A percentile compares a stretch with the other conserved stretches of the same genome.
phyloP scores from a whole-genome alignment of 2,329 filamentous ascomycete genomes.

The Aspergillus sp. region DNA sequence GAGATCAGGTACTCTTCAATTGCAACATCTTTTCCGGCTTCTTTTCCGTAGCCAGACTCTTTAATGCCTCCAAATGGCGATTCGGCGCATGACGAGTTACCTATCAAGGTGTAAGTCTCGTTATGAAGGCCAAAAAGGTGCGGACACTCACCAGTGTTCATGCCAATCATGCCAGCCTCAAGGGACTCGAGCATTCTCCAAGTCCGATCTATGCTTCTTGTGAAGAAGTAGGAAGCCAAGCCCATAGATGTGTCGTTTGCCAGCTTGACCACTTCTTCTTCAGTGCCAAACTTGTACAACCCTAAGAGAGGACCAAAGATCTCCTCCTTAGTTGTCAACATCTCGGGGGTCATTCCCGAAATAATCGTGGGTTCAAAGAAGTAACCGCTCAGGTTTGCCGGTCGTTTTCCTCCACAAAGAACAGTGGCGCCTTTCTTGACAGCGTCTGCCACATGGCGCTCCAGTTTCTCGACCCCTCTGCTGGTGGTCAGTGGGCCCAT shows the following conservation, averaged over 20 bases:
- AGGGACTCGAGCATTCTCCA: conserved; percentile 60
- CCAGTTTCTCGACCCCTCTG: conserved; percentile 48
- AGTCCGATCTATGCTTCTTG: conserved; percentile 57
- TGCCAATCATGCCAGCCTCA: conserved; percentile 62
- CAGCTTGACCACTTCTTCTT: conserved; percentile 54
- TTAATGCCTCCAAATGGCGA: conserved; percentile 64
- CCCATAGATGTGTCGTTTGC: conserved; percentile 60
- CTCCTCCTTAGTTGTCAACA: conserved; percentile 53
- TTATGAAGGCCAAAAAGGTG: neutral
- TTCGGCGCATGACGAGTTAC: conserved; percentile 57
- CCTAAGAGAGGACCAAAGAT: conserved; percentile 60
- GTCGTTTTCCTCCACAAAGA: conserved; percentile 50
- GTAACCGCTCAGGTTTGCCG: conserved; percentile 51
- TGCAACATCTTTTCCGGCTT: conserved; percentile 59
- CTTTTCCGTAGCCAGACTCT: conserved; percentile 60
- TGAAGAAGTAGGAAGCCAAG: conserved; percentile 60
- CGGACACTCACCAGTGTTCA: conserved; percentile 48
- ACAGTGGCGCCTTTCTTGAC: conserved; percentile 56
- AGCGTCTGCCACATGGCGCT: conserved; percentile 57
- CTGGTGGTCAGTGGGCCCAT: conserved; percentile 55
- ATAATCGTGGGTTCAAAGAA: conserved; percentile 65
- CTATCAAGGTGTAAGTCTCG: conserved; percentile 21
- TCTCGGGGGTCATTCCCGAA: conserved; percentile 50
- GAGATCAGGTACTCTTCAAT: conserved; percentile 56
- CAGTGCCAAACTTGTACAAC: conserved; percentile 57